phyloP scores from a whole-genome alignment of 768 basidiomycete genomes.

The Lactarius tabidus region DNA sequence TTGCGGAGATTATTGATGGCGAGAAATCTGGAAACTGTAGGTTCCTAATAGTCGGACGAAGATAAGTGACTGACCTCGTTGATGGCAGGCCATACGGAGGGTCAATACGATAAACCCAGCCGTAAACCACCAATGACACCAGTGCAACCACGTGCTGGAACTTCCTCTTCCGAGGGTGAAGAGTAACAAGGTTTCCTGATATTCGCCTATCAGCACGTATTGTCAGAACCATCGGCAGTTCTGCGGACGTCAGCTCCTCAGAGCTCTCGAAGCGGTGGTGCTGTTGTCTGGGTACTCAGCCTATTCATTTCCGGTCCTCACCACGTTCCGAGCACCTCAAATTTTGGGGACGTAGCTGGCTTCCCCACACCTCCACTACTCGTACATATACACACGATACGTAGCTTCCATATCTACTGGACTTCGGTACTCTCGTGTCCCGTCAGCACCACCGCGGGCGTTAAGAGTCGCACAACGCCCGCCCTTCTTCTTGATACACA shows the following conservation, averaged over 20 bases:
- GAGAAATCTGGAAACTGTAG: not conserved
- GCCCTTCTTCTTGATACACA: not conserved
- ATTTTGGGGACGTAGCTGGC: not conserved
- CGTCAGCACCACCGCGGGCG: not conserved
- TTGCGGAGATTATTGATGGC: conserved; percentile 10
- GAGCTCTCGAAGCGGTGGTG: not conserved
- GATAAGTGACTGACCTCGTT: not conserved
- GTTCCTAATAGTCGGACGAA: not conserved
- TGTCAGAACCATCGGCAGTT: not conserved
- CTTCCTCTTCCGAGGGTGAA: not conserved
- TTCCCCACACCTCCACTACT: not conserved
- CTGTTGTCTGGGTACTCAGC: not conserved
- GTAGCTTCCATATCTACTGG: not conserved
- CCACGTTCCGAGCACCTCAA: not conserved
- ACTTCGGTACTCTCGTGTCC: not conserved
- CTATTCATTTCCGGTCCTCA: not conserved
- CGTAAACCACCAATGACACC: not conserved
- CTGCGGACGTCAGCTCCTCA: not conserved
- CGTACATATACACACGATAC: not conserved
- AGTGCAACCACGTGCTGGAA: not conserved
- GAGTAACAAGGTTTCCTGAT: not conserved
- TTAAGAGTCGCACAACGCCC: not conserved
- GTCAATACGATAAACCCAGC: conserved; percentile 9
- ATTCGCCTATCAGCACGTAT: too few relatives aligned
- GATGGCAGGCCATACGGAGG: conserved; percentile 1